Conservation (phyloP, 805 yeast genomes). For the Danielia reshetovae region DNA sequence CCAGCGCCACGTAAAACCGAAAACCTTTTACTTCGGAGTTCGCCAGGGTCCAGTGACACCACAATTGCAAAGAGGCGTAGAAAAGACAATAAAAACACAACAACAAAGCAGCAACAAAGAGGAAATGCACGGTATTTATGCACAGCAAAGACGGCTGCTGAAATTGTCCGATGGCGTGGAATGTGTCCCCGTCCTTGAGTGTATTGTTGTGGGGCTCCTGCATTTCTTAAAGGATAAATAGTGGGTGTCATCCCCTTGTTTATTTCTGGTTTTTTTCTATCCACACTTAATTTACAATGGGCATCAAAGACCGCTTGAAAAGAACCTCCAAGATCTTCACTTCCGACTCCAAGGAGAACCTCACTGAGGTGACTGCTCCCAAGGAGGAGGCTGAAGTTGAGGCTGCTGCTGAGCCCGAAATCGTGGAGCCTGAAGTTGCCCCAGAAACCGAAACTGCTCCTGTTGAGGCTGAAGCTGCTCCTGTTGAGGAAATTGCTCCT, state of each 20-base stretch:
- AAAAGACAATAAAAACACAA: too few relatives aligned
- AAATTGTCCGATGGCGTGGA: too few relatives aligned
- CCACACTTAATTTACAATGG: conserved; percentile 6
- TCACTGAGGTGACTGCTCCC: conserved; percentile 5
- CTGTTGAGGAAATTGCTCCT: conserved; percentile 12
- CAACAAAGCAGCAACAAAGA: too few relatives aligned
- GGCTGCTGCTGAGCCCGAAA: conserved; percentile 4
- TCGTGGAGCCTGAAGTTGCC: conserved; percentile 3
- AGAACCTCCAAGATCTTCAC: conserved; percentile 14
- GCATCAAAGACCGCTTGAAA: conserved; percentile 14
- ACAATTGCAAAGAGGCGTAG: too few relatives aligned
- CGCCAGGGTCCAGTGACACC: too few relatives aligned
- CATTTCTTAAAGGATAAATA: conserved; percentile 6
- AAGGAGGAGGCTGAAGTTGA: conserved; percentile 1
- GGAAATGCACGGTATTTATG: too few relatives aligned
- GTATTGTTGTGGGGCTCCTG: conserved; percentile 1
- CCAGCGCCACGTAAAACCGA: too few relatives aligned
- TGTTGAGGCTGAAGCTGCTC: conserved; percentile 12
- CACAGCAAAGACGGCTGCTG: too few relatives aligned
- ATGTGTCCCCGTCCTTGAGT: too few relatives aligned
- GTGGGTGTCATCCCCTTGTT: not conserved
- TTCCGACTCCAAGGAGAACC: conserved; percentile 12
- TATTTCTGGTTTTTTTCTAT: not conserved
- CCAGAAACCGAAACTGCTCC: conserved; percentile 5
- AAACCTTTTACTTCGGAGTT: too few relatives aligned